Evolutionary conservation across 2,329 filamentous ascomycete species (phyloP).

Genomic region (Fulvia fulva): DNA sequence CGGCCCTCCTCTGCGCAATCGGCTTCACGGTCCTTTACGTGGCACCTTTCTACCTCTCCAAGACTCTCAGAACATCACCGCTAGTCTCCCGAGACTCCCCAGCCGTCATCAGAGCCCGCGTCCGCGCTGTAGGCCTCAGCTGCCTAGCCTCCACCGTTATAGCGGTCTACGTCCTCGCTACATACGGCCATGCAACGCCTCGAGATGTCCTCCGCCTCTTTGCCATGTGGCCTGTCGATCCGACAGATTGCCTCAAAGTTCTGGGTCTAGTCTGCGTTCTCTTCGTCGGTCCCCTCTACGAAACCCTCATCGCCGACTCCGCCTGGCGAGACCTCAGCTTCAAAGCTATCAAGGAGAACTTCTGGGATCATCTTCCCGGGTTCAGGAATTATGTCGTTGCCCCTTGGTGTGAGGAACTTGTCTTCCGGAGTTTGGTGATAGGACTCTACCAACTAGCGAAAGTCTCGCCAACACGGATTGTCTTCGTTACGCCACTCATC

Average conservation of each 20-base stretch:
- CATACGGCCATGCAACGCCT: conserved; percentile 48
- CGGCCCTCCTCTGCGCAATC: conserved; percentile 41
- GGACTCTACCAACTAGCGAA: conserved; percentile 74
- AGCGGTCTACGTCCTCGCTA: conserved; percentile 64
- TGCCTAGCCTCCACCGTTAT: conserved; percentile 64
- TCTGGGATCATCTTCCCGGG: conserved; percentile 69
- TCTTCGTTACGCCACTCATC: conserved; percentile 80
- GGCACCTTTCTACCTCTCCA: conserved; percentile 80
- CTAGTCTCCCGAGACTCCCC: conserved; percentile 81
- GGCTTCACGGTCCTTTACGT: conserved; percentile 87
- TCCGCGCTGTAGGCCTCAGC: conserved; percentile 73
- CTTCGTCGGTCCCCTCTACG: conserved; percentile 81
- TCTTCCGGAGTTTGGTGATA: conserved; percentile 84
- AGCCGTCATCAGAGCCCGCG: conserved; percentile 80
- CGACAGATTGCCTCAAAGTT: conserved; percentile 46
- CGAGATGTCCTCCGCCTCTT: conserved; percentile 63
- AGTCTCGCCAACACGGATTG: conserved; percentile 52
- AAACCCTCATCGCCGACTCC: conserved; percentile 68
- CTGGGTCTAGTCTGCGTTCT: conserved; percentile 72
- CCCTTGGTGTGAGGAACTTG: conserved; percentile 82
- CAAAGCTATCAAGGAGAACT: conserved; percentile 51
- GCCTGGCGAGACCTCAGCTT: conserved; percentile 55
- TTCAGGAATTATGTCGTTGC: conserved; percentile 88
- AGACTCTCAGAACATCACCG: conserved; percentile 72
- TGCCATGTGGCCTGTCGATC: conserved; percentile 74